These are phyloP conservation scores for Poa annua DNA, from an alignment of 176 grass and related monocot genomes.

Conservation along the genomic window DNA sequence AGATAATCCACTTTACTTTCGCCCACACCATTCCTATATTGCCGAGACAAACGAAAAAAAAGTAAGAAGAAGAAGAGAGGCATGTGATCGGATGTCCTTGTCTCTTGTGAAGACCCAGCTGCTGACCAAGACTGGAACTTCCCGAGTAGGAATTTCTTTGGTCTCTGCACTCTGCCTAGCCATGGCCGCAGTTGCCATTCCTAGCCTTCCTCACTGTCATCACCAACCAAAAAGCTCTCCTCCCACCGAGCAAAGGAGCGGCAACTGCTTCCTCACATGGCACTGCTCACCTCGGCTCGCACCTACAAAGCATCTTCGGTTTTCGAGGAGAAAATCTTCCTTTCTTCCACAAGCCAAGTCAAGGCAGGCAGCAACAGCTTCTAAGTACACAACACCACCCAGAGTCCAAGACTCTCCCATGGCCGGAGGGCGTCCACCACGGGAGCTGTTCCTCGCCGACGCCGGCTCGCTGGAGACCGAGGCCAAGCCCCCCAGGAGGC, in stretches of 20 bases:
- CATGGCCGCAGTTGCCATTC: constrained; percentile 42
- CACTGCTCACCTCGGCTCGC: neutral
- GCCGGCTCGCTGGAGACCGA: too few relatives aligned
- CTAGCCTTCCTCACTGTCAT: neutral
- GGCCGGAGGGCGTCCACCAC: too few relatives aligned
- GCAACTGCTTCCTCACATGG: constrained; percentile 32
- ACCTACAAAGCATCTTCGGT: neutral
- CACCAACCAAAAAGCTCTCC: neutral
- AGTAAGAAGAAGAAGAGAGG: neutral
- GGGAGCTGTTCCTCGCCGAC: too few relatives aligned
- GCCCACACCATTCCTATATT: too few relatives aligned
- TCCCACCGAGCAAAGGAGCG: neutral
- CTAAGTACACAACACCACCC: neutral
- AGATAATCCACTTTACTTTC: too few relatives aligned
- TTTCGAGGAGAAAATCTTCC: too few relatives aligned
- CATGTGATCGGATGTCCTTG: neutral
- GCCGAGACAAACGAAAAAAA: neutral
- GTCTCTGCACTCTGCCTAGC: neutral
- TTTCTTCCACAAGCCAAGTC: neutral
- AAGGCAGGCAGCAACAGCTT: neutral
- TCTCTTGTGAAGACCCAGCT: neutral
- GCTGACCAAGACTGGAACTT: constrained; percentile 5
- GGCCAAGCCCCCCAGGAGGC: neutral
- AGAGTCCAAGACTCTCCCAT: too few relatives aligned
- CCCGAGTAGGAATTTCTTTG: neutral